Conservation (phyloP, 306 rosid genomes). For the Begonia masoniana region DNA sequence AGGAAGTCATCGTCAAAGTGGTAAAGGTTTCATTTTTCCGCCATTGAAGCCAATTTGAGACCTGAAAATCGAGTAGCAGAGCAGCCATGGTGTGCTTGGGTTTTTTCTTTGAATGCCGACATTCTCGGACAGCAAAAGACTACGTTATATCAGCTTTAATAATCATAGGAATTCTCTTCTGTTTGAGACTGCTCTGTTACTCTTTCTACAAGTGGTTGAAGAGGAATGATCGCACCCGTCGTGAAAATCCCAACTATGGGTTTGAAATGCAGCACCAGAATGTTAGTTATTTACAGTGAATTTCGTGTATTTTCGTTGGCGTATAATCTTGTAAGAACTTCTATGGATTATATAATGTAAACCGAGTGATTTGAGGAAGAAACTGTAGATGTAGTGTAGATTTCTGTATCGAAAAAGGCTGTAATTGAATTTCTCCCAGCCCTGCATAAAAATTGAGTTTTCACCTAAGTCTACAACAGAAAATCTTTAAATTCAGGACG, state of each 20-base stretch:
- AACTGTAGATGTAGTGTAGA: too few relatives aligned
- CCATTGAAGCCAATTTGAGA: background rate
- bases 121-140: slow-evolving; percentile 11
- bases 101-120: slow-evolving; percentile 18
- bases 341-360: too few relatives aligned
- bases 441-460: too few relatives aligned
- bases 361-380: too few relatives aligned
- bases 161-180: slow-evolving; percentile 22
- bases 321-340: too few relatives aligned
- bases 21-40: background rate
- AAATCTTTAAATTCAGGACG: too few relatives aligned
- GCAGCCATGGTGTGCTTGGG: slow-evolving; percentile 32
- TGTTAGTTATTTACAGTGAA: background rate
- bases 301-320: too few relatives aligned
- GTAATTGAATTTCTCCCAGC: too few relatives aligned
- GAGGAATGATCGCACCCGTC: background rate
- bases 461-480: too few relatives aligned
- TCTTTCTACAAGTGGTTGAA: slow-evolving; percentile 7
- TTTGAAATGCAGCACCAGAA: slow-evolving; percentile 9
- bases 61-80: background rate
- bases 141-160: slow-evolving; percentile 24
- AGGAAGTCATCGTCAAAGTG: background rate
- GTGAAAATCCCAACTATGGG: slow-evolving; percentile 2
- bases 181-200: slow-evolving; percentile 21
- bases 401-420: too few relatives aligned